These are phyloP conservation scores for Phytopythium litorale DNA, from an alignment of 352 stramenopile genomes.

Conservation along the genomic window DNA sequence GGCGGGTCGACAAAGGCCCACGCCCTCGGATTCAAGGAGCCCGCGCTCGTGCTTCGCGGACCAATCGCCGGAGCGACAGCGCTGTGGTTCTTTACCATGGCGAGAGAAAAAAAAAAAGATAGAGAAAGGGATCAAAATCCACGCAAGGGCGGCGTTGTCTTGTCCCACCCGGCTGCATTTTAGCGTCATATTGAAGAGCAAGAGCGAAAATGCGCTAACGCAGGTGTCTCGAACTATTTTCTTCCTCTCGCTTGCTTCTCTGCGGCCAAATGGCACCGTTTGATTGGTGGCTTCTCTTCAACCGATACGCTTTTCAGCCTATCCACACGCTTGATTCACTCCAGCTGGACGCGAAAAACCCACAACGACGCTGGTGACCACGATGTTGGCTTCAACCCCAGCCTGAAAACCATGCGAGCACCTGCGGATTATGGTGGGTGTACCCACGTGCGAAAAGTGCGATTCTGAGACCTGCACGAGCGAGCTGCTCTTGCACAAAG, in stretches of 20 bases:
- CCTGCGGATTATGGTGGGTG: not conserved
- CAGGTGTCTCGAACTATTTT: not conserved
- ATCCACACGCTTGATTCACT: not conserved
- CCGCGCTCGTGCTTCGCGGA: not conserved
- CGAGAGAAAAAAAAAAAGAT: not conserved
- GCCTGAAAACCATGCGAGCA: not conserved
- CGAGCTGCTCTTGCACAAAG: not conserved
- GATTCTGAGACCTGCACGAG: not conserved
- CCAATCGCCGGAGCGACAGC: not conserved
- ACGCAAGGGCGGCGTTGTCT: not conserved
- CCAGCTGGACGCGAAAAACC: not conserved
- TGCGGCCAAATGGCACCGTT: not conserved
- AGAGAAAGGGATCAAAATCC: not conserved
- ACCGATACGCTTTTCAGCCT: not conserved
- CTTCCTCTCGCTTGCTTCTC: not conserved
- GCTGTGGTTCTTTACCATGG: not conserved
- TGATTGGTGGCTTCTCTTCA: not conserved
- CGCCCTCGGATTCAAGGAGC: not conserved
- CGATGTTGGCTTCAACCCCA: conserved; percentile 2
- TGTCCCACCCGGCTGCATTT: not conserved
- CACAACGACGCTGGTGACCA: not conserved
- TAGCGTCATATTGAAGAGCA: not conserved
- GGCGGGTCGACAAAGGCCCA: not conserved
- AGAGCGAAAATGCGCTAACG: not conserved
- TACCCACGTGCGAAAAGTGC: not conserved